phyloP scores from a whole-genome alignment of 78 protist species.

The Monosiga brevicollis region DNA sequence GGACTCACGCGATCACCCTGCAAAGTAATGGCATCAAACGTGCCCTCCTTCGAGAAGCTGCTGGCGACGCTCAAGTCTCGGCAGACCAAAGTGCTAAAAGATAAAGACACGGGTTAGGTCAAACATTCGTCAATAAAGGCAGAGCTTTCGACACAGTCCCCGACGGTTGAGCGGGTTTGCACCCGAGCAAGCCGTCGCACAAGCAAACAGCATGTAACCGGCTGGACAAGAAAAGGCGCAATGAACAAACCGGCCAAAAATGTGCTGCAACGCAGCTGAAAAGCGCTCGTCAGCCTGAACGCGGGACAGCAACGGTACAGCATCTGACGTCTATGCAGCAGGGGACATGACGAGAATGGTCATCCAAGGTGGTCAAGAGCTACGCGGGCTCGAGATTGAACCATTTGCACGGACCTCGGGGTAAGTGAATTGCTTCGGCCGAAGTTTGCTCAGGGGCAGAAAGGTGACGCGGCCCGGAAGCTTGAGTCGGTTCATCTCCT shows the following conservation, averaged over 20 bases:
- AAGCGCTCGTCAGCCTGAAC: too few relatives aligned
- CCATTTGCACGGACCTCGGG: background rate
- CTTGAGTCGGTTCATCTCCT: slow-evolving; percentile 25
- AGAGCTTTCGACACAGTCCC: too few relatives aligned
- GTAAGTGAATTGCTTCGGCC: background rate
- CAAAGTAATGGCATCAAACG: slow-evolving; percentile 72
- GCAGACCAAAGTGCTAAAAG: slow-evolving; percentile 64
- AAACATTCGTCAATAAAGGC: too few relatives aligned
- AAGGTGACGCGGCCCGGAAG: slow-evolving; percentile 81
- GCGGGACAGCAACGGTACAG: background rate
- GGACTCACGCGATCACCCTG: slow-evolving; percentile 63
- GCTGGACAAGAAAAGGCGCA: too few relatives aligned
- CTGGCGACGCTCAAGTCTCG: slow-evolving; percentile 53
- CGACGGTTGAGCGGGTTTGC: too few relatives aligned
- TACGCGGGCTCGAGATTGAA: slow-evolving; percentile 20
- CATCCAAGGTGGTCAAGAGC: slow-evolving; percentile 11
- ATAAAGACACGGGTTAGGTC: too few relatives aligned
- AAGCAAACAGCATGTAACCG: too few relatives aligned
- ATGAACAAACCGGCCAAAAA: too few relatives aligned
- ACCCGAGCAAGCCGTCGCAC: too few relatives aligned
- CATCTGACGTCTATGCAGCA: too few relatives aligned
- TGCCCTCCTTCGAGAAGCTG: slow-evolving; percentile 7
- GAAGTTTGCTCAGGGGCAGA: slow-evolving; percentile 74
- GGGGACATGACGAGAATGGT: slow-evolving; percentile 11
- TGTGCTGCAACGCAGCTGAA: too few relatives aligned